phyloP scores from a whole-genome alignment of 768 basidiomycete species.

The Scleroderma citrinum region DNA sequence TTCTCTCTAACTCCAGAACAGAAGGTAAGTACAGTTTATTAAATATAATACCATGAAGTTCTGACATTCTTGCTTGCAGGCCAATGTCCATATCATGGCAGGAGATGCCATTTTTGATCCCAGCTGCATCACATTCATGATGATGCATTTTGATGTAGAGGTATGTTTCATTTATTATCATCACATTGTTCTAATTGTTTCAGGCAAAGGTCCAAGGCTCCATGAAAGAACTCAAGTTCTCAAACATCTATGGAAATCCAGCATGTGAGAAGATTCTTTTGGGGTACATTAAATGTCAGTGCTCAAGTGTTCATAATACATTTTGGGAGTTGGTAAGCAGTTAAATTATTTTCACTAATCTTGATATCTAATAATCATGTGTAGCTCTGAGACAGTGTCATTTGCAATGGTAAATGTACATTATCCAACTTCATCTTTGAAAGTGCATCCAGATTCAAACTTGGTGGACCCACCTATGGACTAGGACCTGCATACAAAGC shows the following conservation, averaged over 20 bases:
- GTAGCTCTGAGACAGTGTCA: neutral
- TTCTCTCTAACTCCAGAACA: neutral
- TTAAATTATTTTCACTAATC: neutral
- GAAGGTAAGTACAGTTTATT: neutral
- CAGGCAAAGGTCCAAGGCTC: neutral
- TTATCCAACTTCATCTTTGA: neutral
- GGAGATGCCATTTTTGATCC: neutral
- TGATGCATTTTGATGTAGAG: neutral
- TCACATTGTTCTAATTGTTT: neutral
- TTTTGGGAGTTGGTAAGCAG: neutral
- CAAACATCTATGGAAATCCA: neutral
- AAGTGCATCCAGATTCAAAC: neutral
- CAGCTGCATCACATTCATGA: neutral
- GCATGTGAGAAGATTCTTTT: neutral
- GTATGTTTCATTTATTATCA: neutral
- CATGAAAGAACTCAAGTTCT: neutral
- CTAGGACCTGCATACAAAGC: neutral
- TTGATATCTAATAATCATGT: too few relatives aligned
- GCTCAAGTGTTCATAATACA: neutral
- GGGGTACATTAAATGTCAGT: neutral
- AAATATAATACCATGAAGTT: neutral
- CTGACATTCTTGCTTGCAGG: neutral
- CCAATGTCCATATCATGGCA: neutral
- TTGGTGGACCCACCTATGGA: neutral
- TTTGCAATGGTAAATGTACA: neutral